These are phyloP conservation scores for Tolypocladium amazonense DNA, from an alignment of 2,329 filamentous ascomycete genomes.

Conservation along the genomic window DNA sequence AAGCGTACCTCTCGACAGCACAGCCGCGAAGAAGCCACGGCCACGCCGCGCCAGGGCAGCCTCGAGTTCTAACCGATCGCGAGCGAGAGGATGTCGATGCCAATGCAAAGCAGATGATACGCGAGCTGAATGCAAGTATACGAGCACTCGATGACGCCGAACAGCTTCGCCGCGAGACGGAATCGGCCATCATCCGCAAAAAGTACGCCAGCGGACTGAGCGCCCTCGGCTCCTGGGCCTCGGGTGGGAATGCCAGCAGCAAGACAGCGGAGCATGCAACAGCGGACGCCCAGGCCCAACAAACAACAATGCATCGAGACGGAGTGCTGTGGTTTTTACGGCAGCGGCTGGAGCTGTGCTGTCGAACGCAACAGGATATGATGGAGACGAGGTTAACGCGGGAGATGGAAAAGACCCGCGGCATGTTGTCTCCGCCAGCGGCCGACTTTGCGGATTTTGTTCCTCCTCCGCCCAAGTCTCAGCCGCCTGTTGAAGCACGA, in stretches of 20 bases:
- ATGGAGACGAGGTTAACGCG: constrained; percentile 81
- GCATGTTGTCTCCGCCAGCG: constrained; percentile 43
- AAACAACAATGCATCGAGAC: constrained; percentile 62
- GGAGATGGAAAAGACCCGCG: constrained; percentile 83
- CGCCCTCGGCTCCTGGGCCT: constrained; percentile 54
- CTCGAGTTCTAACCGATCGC: constrained; percentile 58
- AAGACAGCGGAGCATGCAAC: constrained; percentile 54
- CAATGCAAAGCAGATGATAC: constrained; percentile 74
- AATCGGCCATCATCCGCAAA: constrained; percentile 58
- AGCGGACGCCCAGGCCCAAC: constrained; percentile 61
- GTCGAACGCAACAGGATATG: constrained; percentile 75
- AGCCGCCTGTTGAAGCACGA: neutral
- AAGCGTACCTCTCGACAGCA: constrained; percentile 80
- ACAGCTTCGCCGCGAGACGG: constrained; percentile 67
- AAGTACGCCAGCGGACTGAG: constrained; percentile 58
- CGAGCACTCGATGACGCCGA: constrained; percentile 72
- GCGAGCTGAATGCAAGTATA: constrained; percentile 76
- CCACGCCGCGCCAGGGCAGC: constrained; percentile 31
- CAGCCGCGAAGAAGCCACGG: constrained; percentile 48
- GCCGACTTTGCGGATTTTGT: constrained; percentile 22
- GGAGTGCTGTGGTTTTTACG: constrained; percentile 76
- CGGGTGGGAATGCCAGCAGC: constrained; percentile 38
- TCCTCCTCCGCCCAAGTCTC: constrained; percentile 8
- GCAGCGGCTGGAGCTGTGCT: constrained; percentile 63
- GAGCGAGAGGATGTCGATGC: constrained; percentile 83